These are phyloP conservation scores for Sporobolomyces pararoseus DNA, from an alignment of 768 basidiomycete genomes.

Conservation along the genomic window DNA sequence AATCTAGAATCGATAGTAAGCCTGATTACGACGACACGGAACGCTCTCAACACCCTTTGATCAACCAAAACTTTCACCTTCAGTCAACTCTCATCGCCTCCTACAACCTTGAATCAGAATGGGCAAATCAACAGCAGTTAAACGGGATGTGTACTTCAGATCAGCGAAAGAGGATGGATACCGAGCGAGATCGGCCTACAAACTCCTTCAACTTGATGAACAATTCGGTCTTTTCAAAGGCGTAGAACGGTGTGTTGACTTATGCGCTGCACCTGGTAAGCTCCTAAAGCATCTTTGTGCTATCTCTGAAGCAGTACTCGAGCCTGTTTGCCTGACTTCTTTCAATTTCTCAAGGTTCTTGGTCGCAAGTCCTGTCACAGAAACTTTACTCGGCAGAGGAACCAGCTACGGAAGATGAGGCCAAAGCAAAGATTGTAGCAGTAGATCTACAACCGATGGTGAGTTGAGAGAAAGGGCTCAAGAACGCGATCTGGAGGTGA, in stretches of 20 bases:
- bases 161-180: constrained; percentile 44
- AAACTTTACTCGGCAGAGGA: constrained; percentile 40
- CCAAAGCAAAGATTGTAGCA: constrained; percentile 44
- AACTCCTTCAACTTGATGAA: constrained; percentile 49
- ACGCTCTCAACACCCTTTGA: no score
- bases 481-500: no score
- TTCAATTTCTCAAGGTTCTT: constrained; percentile 46
- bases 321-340: no score
- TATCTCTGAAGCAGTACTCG: neutral
- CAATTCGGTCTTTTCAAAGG: constrained; percentile 45
- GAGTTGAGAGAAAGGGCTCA: neutral
- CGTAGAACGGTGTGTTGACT: constrained; percentile 47
- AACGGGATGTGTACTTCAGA: constrained; percentile 37
- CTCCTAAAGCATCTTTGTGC: neutral
- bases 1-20: no score
- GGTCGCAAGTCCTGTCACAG: constrained; percentile 51
- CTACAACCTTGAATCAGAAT: constrained; percentile 1
- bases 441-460: constrained; percentile 51
- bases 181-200: constrained; percentile 48
- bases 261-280: constrained; percentile 48
- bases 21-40: neutral
- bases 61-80: neutral
- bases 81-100: neutral
- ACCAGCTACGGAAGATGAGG: neutral
- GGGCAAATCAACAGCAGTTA: constrained; percentile 32